Evolutionary conservation across 2,329 filamentous ascomycete genomes (phyloP).

Genomic region (Ophiostoma novo-ulmi): DNA sequence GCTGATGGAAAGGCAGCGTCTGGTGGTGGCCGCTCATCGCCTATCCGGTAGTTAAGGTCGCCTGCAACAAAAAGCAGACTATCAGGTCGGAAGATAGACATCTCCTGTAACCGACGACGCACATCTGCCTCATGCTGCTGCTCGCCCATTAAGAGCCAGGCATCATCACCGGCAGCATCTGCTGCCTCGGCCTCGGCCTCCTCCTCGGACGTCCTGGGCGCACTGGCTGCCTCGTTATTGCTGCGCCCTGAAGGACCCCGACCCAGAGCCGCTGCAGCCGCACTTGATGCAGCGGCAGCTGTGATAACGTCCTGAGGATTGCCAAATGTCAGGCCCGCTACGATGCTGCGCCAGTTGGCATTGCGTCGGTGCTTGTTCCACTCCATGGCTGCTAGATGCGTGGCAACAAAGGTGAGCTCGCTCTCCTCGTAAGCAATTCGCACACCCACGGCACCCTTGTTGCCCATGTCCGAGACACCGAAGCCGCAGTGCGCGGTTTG

Average conservation of each 20-base stretch:
- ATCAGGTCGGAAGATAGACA: conserved; percentile 67
- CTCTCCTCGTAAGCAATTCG: conserved; percentile 59
- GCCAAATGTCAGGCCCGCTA: conserved; percentile 71
- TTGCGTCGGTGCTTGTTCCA: conserved; percentile 70
- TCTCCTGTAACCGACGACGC: conserved; percentile 42
- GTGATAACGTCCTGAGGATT: conserved; percentile 42
- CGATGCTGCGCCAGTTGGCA: conserved; percentile 81
- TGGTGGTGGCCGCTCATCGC: conserved; percentile 56
- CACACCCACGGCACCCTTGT: conserved; percentile 86
- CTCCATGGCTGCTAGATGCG: conserved; percentile 87
- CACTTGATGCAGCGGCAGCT: neutral
- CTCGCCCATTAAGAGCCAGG: conserved; percentile 33
- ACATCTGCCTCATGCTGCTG: conserved; percentile 26
- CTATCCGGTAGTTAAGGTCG: conserved; percentile 92
- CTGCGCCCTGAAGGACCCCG: conserved; percentile 23
- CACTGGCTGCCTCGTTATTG: conserved; percentile 28
- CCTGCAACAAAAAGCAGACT: conserved; percentile 81
- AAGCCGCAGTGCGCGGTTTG: conserved; percentile 79
- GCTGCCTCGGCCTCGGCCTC: conserved; percentile 34
- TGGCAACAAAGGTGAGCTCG: conserved; percentile 77
- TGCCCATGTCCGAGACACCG: conserved; percentile 82
- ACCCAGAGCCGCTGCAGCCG: conserved; percentile 11
- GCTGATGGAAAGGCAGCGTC: conserved; percentile 59
- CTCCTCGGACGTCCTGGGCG: conserved; percentile 32
- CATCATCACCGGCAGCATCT: conserved; percentile 30